A percentile compares a stretch with the other conserved stretches of the same genome.
phyloP scores from a whole-genome alignment of 202 grass and related monocot genomes.

The Setaria italica region DNA sequence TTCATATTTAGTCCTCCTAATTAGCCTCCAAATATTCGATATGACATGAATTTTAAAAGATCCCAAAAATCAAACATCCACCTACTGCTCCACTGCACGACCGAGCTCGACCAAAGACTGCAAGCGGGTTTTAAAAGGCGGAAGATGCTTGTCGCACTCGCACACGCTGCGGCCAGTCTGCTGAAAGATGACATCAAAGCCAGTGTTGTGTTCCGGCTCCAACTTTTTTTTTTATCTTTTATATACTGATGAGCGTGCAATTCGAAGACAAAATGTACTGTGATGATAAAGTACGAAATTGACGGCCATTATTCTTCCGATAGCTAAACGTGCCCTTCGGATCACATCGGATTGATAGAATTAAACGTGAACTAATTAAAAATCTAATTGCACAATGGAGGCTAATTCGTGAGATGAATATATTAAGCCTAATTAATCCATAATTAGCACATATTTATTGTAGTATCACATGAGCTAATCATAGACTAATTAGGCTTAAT shows the following conservation, averaged over 20 bases:
- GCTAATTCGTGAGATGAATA: too few species aligned
- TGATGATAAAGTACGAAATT: not conserved
- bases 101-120: constrained; percentile 21
- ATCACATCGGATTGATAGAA: too few species aligned
- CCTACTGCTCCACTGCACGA: not conserved
- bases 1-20: too few species aligned
- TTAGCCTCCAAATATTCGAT: too few species aligned
- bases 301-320: not conserved
- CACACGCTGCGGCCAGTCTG: not conserved
- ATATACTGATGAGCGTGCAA: not conserved
- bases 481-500: too few species aligned
- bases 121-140: not conserved
- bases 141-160: constrained; percentile 11
- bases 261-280: not conserved
- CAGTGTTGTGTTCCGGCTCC: not conserved
- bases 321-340: not conserved
- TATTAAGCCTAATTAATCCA: too few species aligned
- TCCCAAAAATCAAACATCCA: too few species aligned
- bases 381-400: too few species aligned
- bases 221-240: not conserved
- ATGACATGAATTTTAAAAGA: too few species aligned
- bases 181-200: not conserved
- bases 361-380: too few species aligned
- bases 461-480: too few species aligned
- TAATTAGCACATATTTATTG: too few species aligned